These are phyloP conservation scores for Coniochaeta hoffmannii DNA, from an alignment of 2,329 filamentous ascomycete genomes.

Conservation along the genomic window DNA sequence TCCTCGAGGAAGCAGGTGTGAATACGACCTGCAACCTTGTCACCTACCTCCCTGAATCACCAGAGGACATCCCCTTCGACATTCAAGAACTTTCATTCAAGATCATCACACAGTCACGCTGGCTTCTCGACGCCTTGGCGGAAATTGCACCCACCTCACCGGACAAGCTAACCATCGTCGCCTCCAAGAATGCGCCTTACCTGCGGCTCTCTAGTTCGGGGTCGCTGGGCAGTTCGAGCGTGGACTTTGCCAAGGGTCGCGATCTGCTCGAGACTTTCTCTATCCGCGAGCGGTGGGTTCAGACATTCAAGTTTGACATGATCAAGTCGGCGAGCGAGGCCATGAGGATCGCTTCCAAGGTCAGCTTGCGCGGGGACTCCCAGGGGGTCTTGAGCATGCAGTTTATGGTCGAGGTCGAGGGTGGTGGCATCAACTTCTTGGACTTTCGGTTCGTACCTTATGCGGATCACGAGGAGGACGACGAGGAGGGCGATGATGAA, in stretches of 20 bases:
- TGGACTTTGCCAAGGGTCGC: slow-evolving; percentile 58
- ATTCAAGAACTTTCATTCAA: slow-evolving; percentile 77
- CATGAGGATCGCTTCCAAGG: slow-evolving; percentile 90
- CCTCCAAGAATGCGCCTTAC: slow-evolving; percentile 57
- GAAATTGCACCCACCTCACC: slow-evolving; percentile 68
- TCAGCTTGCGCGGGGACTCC: slow-evolving; percentile 79
- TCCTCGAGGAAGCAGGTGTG: slow-evolving; percentile 78
- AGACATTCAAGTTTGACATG: slow-evolving; percentile 81
- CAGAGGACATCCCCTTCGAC: slow-evolving; percentile 82
- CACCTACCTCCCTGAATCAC: slow-evolving; percentile 71
- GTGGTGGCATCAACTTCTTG: slow-evolving; percentile 20
- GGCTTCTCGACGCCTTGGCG: slow-evolving; percentile 63
- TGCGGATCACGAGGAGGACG: slow-evolving; percentile 42
- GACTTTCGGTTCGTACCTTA: slow-evolving; percentile 45
- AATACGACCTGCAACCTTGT: slow-evolving; percentile 85
- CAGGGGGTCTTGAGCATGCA: slow-evolving; percentile 91
- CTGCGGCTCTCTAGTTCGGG: slow-evolving; percentile 65
- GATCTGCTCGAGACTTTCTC: slow-evolving; percentile 69
- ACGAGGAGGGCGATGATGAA: slow-evolving; percentile 28
- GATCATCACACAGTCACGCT: slow-evolving; percentile 81
- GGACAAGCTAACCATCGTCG: slow-evolving; percentile 60
- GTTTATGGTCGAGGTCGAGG: slow-evolving; percentile 88
- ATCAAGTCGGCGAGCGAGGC: slow-evolving; percentile 80
- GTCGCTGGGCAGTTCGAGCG: slow-evolving; percentile 53
- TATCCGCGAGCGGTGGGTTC: slow-evolving; percentile 51